A percentile compares a stretch with the other conserved stretches of the same genome.
phyloP scores from a whole-genome alignment of 768 basidiomycete species.

The Porphyrellus cyaneotinctus region DNA sequence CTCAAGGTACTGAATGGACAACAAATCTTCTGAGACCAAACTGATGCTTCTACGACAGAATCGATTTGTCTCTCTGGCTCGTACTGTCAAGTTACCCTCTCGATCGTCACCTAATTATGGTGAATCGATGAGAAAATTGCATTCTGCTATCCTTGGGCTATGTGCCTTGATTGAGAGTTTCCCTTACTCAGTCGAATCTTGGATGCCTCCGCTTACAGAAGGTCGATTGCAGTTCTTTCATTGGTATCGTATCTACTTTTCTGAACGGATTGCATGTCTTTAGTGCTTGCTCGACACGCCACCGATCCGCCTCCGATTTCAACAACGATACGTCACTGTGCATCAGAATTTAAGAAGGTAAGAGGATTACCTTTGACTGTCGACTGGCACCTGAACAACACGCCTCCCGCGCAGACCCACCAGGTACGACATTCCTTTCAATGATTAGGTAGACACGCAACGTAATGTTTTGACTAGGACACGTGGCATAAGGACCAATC shows the following conservation, averaged over 20 bases:
- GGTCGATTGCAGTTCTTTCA: constrained; percentile 36
- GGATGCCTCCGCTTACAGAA: constrained; percentile 83
- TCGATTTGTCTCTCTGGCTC: constrained; percentile 68
- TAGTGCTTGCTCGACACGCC: constrained; percentile 73
- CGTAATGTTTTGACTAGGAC: constrained; percentile 48
- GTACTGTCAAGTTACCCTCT: constrained; percentile 59
- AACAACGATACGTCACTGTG: constrained; percentile 81
- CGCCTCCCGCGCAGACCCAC: constrained; percentile 44
- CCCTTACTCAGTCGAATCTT: constrained; percentile 92
- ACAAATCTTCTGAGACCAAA: background rate
- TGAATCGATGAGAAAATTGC: constrained; percentile 67
- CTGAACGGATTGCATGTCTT: constrained; percentile 1
- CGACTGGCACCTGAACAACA: constrained; percentile 3
- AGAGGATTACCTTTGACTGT: constrained; percentile 17
- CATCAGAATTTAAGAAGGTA: constrained; percentile 83
- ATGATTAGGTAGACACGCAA: constrained; percentile 2
- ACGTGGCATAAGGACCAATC: constrained; percentile 90
- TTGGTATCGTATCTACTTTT: background rate
- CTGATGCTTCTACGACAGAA: constrained; percentile 44
- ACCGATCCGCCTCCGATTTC: constrained; percentile 89
- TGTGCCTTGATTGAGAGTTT: constrained; percentile 91
- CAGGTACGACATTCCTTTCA: constrained; percentile 42
- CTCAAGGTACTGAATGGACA: constrained; percentile 55
- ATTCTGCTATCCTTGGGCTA: constrained; percentile 91
- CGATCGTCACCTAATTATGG: constrained; percentile 69